Conservation (phyloP, 2,329 filamentous ascomycete genomes). For the Fusarium penzigii region DNA sequence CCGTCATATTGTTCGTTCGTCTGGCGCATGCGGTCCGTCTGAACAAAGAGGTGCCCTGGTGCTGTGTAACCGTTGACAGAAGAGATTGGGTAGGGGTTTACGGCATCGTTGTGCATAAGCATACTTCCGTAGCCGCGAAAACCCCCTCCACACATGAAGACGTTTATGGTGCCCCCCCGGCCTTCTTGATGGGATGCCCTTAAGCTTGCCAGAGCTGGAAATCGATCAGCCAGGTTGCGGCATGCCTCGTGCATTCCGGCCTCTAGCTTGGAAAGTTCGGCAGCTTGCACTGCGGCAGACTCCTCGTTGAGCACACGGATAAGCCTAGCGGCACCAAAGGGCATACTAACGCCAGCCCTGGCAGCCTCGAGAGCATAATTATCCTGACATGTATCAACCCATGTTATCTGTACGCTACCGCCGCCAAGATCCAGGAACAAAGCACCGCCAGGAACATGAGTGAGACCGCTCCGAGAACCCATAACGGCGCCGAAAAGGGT, state of each 20-base stretch:
- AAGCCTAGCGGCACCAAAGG: slow-evolving; percentile 62
- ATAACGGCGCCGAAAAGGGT: slow-evolving; percentile 76
- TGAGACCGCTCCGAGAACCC: slow-evolving; percentile 77
- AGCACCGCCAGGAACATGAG: slow-evolving; percentile 60
- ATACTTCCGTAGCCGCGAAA: slow-evolving; percentile 91
- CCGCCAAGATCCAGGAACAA: slow-evolving; percentile 87
- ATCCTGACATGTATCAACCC: slow-evolving; percentile 51
- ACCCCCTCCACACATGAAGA: slow-evolving; percentile 88
- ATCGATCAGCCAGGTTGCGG: slow-evolving; percentile 47
- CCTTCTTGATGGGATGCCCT: slow-evolving; percentile 37
- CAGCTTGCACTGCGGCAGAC: slow-evolving; percentile 41
- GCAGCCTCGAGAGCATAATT: slow-evolving; percentile 57
- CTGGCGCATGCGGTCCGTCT: slow-evolving; percentile 52
- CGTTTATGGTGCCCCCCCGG: slow-evolving; percentile 52
- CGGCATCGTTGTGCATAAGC: slow-evolving; percentile 74
- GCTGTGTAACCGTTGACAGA: slow-evolving; percentile 79
- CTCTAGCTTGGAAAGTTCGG: slow-evolving; percentile 57
- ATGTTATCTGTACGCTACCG: slow-evolving; percentile 66
- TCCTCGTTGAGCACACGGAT: slow-evolving; percentile 49
- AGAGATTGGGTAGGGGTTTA: slow-evolving; percentile 79
- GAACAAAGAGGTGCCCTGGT: slow-evolving; percentile 58
- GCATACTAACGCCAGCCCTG: slow-evolving; percentile 56
- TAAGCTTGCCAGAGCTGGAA: slow-evolving; percentile 49
- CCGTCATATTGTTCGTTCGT: slow-evolving; percentile 51
- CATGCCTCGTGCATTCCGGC: slow-evolving; percentile 62